Conservation (phyloP, 306 rosid species). For the Prunus salicina region DNA sequence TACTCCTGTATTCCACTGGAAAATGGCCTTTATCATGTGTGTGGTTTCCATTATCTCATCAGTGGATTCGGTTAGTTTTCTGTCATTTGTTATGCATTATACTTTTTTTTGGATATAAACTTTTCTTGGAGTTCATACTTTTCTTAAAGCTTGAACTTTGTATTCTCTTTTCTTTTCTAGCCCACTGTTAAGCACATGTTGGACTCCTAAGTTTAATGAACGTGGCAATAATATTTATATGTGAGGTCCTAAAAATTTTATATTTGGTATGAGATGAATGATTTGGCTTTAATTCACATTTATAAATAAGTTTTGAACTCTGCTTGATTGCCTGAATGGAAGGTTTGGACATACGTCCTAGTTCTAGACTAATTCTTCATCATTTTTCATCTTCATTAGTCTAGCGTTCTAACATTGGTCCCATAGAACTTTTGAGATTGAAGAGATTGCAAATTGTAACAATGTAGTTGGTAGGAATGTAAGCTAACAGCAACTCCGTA, state of each 20-base stretch:
- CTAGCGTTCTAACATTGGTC: not conserved
- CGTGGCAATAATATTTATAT: not conserved
- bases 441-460: not conserved
- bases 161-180: conserved; percentile 11
- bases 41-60: conserved; percentile 86
- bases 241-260: not conserved
- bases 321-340: not conserved
- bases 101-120: conserved; percentile 8
- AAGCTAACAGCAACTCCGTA: not conserved
- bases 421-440: not conserved
- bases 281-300: not conserved
- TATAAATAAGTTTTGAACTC: not conserved
- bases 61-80: conserved; percentile 91
- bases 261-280: not conserved
- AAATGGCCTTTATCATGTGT: conserved; percentile 93
- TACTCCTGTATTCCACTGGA: conserved; percentile 96
- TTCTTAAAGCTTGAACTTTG: conserved; percentile 5
- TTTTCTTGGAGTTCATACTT: not conserved
- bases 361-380: not conserved
- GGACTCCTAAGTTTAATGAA: not conserved
- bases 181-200: not conserved
- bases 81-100: conserved; percentile 19
- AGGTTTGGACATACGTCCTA: not conserved
- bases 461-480: not conserved
- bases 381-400: not conserved